These are phyloP conservation scores for Monosporascus sp. DNA, from an alignment of 2,329 filamentous ascomycete genomes.

Conservation along the genomic window DNA sequence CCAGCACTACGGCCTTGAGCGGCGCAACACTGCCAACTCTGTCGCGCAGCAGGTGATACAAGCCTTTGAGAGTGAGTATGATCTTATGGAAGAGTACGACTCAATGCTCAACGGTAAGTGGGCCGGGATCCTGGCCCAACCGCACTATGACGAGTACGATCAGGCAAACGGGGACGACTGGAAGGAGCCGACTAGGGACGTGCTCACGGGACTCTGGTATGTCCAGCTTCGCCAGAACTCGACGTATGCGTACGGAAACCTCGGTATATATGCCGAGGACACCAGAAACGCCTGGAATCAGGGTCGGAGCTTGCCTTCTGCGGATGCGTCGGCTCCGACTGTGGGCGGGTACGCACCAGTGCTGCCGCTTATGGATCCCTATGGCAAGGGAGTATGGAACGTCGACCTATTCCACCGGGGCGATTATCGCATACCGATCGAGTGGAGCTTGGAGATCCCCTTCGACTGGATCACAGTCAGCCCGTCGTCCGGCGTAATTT, in stretches of 20 bases:
- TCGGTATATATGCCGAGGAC: slow-evolving; percentile 51
- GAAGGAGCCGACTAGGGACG: slow-evolving; percentile 51
- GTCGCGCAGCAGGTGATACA: slow-evolving; percentile 40
- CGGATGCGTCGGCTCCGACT: slow-evolving; percentile 36
- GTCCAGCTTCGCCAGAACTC: slow-evolving; percentile 45
- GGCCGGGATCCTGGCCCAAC: slow-evolving; percentile 49
- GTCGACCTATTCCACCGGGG: slow-evolving; percentile 47
- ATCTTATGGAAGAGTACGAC: slow-evolving; percentile 47
- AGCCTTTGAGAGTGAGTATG: slow-evolving; percentile 46
- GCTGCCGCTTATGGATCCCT: slow-evolving; percentile 41
- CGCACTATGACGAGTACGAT: slow-evolving; percentile 36
- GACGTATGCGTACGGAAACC: slow-evolving; percentile 45
- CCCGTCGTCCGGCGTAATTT: slow-evolving; percentile 22
- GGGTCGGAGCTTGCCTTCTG: slow-evolving; percentile 44
- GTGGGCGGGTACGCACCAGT: slow-evolving; percentile 33
- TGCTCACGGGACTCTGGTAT: slow-evolving; percentile 48
- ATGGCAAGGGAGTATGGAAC: slow-evolving; percentile 39
- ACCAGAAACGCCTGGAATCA: slow-evolving; percentile 50
- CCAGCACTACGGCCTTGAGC: slow-evolving; percentile 49
- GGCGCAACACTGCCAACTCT: slow-evolving; percentile 50
- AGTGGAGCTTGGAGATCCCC: slow-evolving; percentile 34
- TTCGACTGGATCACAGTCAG: slow-evolving; percentile 31
- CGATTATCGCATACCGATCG: slow-evolving; percentile 29
- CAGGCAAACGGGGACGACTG: slow-evolving; percentile 56
- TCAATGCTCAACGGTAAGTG: slow-evolving; percentile 47